phyloP scores from a whole-genome alignment of 345 rosid genomes.

The Linum tenue region DNA sequence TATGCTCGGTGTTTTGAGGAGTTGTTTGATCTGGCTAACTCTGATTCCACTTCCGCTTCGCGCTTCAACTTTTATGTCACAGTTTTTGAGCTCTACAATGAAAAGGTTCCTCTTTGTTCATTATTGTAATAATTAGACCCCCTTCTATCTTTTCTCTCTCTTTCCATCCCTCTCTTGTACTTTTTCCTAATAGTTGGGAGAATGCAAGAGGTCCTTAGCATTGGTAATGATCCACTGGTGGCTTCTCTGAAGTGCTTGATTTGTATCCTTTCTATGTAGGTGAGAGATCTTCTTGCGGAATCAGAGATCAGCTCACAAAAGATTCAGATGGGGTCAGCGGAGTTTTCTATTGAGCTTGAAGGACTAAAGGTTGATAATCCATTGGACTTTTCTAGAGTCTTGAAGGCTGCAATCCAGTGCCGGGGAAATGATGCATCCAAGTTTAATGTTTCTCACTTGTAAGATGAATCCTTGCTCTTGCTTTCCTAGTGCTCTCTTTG shows the following conservation, averaged over 20 bases:
- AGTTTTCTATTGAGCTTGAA: slow-evolving; percentile 45
- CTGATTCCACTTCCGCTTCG: slow-evolving; percentile 73
- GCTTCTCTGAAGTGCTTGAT: slow-evolving; percentile 16
- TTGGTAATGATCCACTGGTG: slow-evolving; percentile 4
- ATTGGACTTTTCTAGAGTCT: slow-evolving; percentile 53
- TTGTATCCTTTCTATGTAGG: slow-evolving; percentile 28
- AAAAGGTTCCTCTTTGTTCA: slow-evolving; percentile 49
- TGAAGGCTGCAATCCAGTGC: slow-evolving; percentile 57
- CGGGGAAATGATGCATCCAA: slow-evolving; percentile 53
- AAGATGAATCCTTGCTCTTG: slow-evolving; percentile 25
- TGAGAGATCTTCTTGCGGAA: slow-evolving; percentile 60
- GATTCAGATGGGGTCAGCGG: slow-evolving; percentile 46
- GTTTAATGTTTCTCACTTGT: slow-evolving; percentile 83
- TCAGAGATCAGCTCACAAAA: slow-evolving; percentile 46
- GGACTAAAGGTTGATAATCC: slow-evolving; percentile 72
- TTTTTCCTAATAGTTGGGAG: background rate
- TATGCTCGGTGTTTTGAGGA: slow-evolving; percentile 95
- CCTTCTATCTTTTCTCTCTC: slow-evolving; percentile 8
- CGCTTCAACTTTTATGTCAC: slow-evolving; percentile 64
- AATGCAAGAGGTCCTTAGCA: background rate
- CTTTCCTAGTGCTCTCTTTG: background rate
- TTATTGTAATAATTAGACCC: slow-evolving; percentile 4
- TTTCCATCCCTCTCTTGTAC: background rate
- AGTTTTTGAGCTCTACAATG: slow-evolving; percentile 79
- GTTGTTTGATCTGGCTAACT: slow-evolving; percentile 73